Conservation (phyloP, 2,329 filamentous ascomycete species). For the Trichoderma asperellum region DNA sequence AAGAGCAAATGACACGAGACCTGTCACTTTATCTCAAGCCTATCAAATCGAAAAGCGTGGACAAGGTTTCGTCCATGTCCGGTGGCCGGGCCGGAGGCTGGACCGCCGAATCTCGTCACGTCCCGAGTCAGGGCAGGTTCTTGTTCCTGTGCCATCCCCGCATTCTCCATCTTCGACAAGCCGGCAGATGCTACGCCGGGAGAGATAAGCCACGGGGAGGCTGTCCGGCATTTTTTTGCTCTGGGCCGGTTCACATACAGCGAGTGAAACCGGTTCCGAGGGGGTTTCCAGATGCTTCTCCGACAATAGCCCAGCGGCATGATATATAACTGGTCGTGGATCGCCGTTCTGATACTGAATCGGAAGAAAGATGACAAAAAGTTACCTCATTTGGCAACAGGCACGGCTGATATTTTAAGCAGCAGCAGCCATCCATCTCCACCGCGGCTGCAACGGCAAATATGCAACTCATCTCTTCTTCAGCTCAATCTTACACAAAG, state of each 20-base stretch:
- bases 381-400: neutral
- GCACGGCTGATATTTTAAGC: neutral
- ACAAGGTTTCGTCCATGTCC: neutral
- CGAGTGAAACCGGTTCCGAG: constrained; percentile 7
- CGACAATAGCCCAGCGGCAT: neutral
- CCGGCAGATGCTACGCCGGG: constrained; percentile 8
- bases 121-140: constrained; percentile 8
- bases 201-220: neutral
- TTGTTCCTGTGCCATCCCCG: neutral
- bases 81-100: constrained; percentile 21
- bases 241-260: neutral
- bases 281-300: neutral
- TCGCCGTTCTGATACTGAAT: neutral
- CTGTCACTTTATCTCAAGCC: neutral
- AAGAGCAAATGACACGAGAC: neutral
- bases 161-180: constrained; percentile 7
- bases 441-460: neutral
- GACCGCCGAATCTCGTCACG: neutral
- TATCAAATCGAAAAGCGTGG: neutral
- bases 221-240: neutral
- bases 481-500: neutral
- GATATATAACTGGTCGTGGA: neutral
- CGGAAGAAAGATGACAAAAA: neutral
- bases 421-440: neutral
- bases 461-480: neutral